Evolutionary conservation across 2,329 filamentous ascomycete species (phyloP).

Genomic region (Cercospora zeina): DNA sequence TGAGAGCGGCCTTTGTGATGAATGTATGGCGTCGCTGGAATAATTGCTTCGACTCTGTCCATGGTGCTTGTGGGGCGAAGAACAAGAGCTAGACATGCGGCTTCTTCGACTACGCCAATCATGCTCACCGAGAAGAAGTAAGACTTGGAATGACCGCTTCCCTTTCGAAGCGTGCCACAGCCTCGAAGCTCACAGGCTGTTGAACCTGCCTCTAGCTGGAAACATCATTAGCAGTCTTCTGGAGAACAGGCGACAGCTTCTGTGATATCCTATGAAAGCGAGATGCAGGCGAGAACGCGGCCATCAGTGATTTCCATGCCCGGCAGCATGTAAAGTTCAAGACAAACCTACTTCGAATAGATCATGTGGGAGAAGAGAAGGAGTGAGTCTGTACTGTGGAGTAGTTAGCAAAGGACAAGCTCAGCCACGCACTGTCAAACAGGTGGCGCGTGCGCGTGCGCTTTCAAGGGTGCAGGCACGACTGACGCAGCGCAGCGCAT

Average conservation of each 20-base stretch:
- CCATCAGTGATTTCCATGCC: background rate
- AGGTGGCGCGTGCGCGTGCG: constrained; percentile 6
- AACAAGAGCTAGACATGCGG: too few relatives aligned
- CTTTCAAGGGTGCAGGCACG: constrained; percentile 9
- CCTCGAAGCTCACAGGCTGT: background rate
- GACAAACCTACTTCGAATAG: background rate
- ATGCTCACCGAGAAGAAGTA: too few relatives aligned
- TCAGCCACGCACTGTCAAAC: constrained; percentile 11
- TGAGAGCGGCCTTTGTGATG: too few relatives aligned
- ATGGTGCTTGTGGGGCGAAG: too few relatives aligned
- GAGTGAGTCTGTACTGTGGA: background rate
- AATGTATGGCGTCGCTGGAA: too few relatives aligned
- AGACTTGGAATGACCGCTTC: too few relatives aligned
- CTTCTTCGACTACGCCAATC: too few relatives aligned
- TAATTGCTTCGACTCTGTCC: too few relatives aligned
- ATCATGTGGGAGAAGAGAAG: background rate
- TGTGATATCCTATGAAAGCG: background rate
- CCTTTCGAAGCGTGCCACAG: too few relatives aligned
- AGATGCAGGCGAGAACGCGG: background rate
- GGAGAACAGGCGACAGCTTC: background rate
- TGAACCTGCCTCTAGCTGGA: background rate
- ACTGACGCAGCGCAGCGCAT: constrained; percentile 6
- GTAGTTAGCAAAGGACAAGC: background rate
- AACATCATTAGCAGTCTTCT: background rate
- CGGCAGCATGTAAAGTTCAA: background rate